Evolutionary conservation across 306 rosid species (phyloP), one percentile per base, ranked within the genome.

Genomic region (Acacia crassicarpa): DNA sequence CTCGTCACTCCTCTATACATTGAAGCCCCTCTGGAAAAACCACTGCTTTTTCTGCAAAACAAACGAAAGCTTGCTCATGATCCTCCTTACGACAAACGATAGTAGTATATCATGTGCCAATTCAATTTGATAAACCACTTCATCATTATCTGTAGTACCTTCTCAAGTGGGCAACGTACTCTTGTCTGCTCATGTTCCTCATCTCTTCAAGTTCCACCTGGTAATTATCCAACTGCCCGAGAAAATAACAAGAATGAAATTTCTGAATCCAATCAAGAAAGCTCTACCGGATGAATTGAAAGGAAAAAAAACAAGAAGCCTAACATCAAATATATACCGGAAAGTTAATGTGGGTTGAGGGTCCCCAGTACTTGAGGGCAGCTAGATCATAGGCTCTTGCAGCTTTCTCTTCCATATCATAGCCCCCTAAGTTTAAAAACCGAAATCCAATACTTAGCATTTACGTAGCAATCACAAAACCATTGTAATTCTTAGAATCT

Each of bases 351-450:
- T 96, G 99, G 1, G 99, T 92, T 10, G 98, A 85, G 58, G 97
- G 85, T 67, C 99, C 99, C 99, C 99, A 96, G 81, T 96, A 96
- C 86, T 96, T 96, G 3, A 96, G 92, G 0, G 99, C 99, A 0
- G 99, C 99, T 54, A 92, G 97, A 91, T 96, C 99, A 85, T 96
- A 96, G 33, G 99, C 94, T 82, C 97, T 96, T 22, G 99, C 99
- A 68, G 99, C 99, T 86, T 96, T 96, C 86, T 92, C 98, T 85
- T 96, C 99, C 98, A 91, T 93, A 84, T 96, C 99, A 83, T 96
- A 96, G n/a, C 99, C 99, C 23, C 99, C 99, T 95, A 71, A 8
- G 35, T 63, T 81, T 76, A 56, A 83, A 41, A 83, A 66, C 4
- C 17, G 4, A 44, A 81, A 51, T 35, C 61, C 30, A 73, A 23